Conservation (phyloP, 192 early-diverging fungal genomes). For the Dispira simplex region DNA sequence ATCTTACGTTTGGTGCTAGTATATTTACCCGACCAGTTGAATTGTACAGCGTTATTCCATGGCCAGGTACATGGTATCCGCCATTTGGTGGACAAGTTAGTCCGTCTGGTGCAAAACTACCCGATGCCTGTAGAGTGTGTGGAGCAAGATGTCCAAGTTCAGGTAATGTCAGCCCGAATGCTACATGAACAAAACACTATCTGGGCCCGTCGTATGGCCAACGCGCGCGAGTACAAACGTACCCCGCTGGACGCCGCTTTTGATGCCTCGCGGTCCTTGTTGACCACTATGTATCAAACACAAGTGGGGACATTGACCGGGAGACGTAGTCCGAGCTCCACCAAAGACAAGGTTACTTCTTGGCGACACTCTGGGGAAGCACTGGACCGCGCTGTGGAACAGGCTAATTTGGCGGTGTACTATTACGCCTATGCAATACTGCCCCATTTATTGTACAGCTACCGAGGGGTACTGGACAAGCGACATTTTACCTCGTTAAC, state of each 20-base stretch:
- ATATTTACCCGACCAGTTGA: slow-evolving; percentile 3
- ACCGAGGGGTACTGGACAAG: background rate
- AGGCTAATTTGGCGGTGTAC: background rate
- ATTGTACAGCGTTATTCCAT: background rate
- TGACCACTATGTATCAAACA: slow-evolving; percentile 1
- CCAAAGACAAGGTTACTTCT: background rate
- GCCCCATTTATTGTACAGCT: background rate
- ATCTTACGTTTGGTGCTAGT: background rate
- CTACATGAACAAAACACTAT: background rate
- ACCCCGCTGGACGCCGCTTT: background rate
- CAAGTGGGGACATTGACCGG: background rate
- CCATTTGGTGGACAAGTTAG: background rate
- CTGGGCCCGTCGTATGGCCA: background rate
- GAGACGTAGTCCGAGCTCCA: background rate
- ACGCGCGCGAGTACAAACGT: background rate
- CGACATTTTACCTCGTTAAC: slow-evolving; percentile 1
- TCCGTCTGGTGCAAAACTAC: background rate
- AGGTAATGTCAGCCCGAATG: background rate
- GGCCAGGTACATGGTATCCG: background rate
- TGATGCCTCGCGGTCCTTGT: background rate
- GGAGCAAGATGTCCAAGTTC: background rate
- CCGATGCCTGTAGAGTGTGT: background rate
- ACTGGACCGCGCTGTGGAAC: background rate
- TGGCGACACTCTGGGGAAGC: background rate
- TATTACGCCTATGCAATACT: slow-evolving; percentile 6